Evolutionary conservation across 2,329 filamentous ascomycete species (phyloP).

Genomic region (Penicillium sp.): DNA sequence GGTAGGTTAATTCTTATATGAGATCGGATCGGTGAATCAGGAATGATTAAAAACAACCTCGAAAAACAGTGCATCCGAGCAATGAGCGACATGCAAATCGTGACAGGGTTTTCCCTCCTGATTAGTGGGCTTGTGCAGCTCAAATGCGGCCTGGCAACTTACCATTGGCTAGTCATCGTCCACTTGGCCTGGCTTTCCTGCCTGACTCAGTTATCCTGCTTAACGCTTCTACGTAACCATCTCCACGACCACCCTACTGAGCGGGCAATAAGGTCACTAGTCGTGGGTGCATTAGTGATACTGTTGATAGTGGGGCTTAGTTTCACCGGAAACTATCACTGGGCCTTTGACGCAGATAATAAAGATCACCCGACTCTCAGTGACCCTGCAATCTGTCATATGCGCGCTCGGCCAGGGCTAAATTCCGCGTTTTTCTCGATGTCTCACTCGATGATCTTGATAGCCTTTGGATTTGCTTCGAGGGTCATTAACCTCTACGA

Average conservation of each 20-base stretch:
- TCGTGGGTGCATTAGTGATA: not conserved
- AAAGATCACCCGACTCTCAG: not conserved
- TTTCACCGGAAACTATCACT: constrained; percentile 7
- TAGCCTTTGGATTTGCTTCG: constrained; percentile 1
- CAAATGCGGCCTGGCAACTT: constrained; percentile 3
- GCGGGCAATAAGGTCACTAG: not conserved
- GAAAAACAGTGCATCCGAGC: not conserved
- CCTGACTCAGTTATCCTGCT: constrained; percentile 10
- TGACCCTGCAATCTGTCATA: constrained; percentile 1
- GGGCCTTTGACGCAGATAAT: not conserved
- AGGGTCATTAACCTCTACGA: constrained; percentile 1
- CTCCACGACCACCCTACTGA: not conserved
- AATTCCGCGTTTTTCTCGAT: not conserved
- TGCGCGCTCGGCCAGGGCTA: not conserved
- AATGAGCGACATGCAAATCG: constrained; percentile 5
- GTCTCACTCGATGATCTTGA: not conserved
- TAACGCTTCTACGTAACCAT: constrained; percentile 5
- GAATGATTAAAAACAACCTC: not conserved
- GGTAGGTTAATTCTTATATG: not conserved
- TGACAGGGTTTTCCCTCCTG: constrained; percentile 9
- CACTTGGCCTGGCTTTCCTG: constrained; percentile 9
- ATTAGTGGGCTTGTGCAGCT: constrained; percentile 7
- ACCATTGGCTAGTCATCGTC: constrained; percentile 8
- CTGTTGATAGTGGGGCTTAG: not conserved
- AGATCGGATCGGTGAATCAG: too few species aligned